Evolutionary conservation across 2,329 filamentous ascomycete genomes (phyloP).

Genomic region (Talaromyces sp.): DNA sequence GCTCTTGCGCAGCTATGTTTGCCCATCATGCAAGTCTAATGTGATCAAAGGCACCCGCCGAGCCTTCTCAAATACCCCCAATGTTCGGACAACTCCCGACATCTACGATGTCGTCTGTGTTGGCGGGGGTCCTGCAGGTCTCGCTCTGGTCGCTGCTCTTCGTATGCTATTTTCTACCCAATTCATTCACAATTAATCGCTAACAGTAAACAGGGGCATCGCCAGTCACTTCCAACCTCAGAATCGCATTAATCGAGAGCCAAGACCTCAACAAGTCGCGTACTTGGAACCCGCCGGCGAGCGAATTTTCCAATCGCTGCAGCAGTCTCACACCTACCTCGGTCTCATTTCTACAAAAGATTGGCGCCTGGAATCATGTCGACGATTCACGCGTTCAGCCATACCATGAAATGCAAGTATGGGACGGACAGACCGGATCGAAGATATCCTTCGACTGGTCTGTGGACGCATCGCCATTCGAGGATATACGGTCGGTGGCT

Average conservation of each 20-base stretch:
- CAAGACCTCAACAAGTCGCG: constrained; percentile 73
- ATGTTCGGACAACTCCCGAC: constrained; percentile 52
- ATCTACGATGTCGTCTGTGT: constrained; percentile 93
- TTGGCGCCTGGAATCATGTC: constrained; percentile 82
- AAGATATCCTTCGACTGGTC: constrained; percentile 85
- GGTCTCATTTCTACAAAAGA: constrained; percentile 73
- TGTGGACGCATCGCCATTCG: constrained; percentile 43
- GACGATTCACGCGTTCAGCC: constrained; percentile 71
- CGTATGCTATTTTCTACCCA: constrained; percentile 51
- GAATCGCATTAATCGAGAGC: constrained; percentile 83
- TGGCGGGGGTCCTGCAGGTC: constrained; percentile 81
- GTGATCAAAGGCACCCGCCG: constrained; percentile 25
- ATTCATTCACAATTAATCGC: neutral
- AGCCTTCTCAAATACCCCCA: constrained; percentile 33
- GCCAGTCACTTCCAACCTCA: constrained; percentile 69
- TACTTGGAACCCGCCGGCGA: constrained; percentile 62
- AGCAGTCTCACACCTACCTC: constrained; percentile 90
- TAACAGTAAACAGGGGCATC: constrained; percentile 62
- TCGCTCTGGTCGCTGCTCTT: constrained; percentile 75
- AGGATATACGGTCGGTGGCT: constrained; percentile 65
- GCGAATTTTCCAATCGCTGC: constrained; percentile 86
- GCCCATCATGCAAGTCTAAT: constrained; percentile 37
- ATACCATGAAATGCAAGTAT: constrained; percentile 96
- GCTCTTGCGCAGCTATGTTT: constrained; percentile 38
- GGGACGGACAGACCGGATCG: constrained; percentile 88